Evolutionary conservation across 2,329 filamentous ascomycete species (phyloP).

Genomic region (Pseudogymnoascus sp.): DNA sequence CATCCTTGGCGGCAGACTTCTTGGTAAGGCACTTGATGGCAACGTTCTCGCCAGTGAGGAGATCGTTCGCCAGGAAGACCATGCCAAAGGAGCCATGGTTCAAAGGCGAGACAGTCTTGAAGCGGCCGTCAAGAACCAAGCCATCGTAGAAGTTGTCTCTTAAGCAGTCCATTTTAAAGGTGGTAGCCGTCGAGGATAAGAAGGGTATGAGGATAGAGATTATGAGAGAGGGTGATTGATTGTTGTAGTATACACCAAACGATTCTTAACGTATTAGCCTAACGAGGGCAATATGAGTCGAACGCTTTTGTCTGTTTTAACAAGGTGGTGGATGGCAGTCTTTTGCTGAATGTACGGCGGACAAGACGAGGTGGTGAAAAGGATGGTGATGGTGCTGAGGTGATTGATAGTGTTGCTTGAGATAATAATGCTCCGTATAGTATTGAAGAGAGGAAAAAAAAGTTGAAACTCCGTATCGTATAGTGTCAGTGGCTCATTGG

Average conservation of each 20-base stretch:
- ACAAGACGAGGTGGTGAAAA: slow-evolving; percentile 17
- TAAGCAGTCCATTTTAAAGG: slow-evolving; percentile 69
- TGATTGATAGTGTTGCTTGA: slow-evolving; percentile 28
- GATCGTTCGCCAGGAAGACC: slow-evolving; percentile 88
- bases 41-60: slow-evolving; percentile 67
- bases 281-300: slow-evolving; percentile 14
- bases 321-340: slow-evolving; percentile 22
- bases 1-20: slow-evolving; percentile 53
- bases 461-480: slow-evolving; percentile 30
- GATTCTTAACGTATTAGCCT: slow-evolving; percentile 28
- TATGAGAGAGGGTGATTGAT: slow-evolving; percentile 14
- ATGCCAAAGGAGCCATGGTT: slow-evolving; percentile 99
- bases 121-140: slow-evolving; percentile 79
- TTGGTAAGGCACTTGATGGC: slow-evolving; percentile 97
- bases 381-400: slow-evolving; percentile 22
- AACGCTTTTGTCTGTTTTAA: slow-evolving; percentile 30
- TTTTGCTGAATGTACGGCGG: slow-evolving; percentile 14
- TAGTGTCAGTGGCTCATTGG: slow-evolving; percentile 34
- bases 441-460: slow-evolving; percentile 24
- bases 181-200: slow-evolving; percentile 11
- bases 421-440: slow-evolving; percentile 20
- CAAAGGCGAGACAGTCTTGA: slow-evolving; percentile 83
- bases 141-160: slow-evolving; percentile 72
- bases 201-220: slow-evolving; percentile 7
- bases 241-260: slow-evolving; percentile 18